Evolutionary conservation across 169 alveolate species (phyloP), one percentile per base, ranked within the genome.

Genomic region (Perkinsus chesapeaki): DNA sequence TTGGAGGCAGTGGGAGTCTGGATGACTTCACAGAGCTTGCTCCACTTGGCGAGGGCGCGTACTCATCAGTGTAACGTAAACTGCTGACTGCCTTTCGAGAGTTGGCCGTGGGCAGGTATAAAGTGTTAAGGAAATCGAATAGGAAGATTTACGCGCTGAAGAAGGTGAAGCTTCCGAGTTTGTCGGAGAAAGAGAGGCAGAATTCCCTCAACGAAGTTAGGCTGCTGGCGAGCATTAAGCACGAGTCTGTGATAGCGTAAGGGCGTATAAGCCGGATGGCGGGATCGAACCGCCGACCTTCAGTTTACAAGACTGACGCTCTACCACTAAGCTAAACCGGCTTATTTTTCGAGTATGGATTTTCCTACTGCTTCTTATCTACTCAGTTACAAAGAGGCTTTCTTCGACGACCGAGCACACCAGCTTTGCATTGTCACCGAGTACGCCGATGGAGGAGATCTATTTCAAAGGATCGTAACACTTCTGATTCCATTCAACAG

Each of bases 361-460:
- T 47, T 47, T 47, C 72, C 72, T 10, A 9, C 72, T 19, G 19
- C 72, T 10, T n/a, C n/a, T n/a, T 19, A 10, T 9, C 72, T 47
- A 47, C 72, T 60, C 82, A 60, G 82, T n/a, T 92, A 92, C 93
- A 92, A 92, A 48, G 93, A 92, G 37, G 73, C 93, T 0, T 92
- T 92, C 91, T 39, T 39, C 39, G 93, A 48, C 73, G 93, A 92
- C 34, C 39, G 60, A 38, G 47, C 39, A 31, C 92, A 91, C 39
- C 39, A 39, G 47, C 92, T 91, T 12, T 91, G 96, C 93, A 97
- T 97, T 43, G 95, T 96, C 16, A 97, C 97, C 98, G 98, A 97
- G 94, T 96, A 95, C 94, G 98, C 98, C 1, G 97, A 97, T 94
- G 97, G 96, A 73, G 98, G 98, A n/a, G 98, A 97, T 94, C 95